Conservation (phyloP, 768 basidiomycete genomes). For the Boletus edulis region DNA sequence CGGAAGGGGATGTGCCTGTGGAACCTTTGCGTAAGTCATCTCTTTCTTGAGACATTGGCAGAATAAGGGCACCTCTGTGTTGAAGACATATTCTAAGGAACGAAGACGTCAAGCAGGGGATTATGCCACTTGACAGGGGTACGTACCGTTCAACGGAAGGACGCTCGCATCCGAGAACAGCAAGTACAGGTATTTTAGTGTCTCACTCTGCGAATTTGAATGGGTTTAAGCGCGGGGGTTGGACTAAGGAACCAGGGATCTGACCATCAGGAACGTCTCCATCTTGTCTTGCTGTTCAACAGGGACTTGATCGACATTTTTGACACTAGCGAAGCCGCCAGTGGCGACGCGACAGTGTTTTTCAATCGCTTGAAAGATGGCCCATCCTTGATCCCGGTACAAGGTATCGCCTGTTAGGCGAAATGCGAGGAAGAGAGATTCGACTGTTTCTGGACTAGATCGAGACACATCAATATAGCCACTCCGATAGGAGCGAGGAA, state of each 20-base stretch:
- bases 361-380: conserved; percentile 87
- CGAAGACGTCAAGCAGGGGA: conserved; percentile 8
- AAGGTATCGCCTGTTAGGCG: conserved; percentile 81
- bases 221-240: not conserved
- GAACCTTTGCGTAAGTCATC: not conserved
- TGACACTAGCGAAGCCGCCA: conserved; percentile 82
- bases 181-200: conserved; percentile 87
- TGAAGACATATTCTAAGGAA: conserved; percentile 76
- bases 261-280: conserved; percentile 92
- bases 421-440: conserved; percentile 89
- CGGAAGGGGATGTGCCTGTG: conserved; percentile 67
- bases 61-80: conserved; percentile 68
- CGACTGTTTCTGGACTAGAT: conserved; percentile 85
- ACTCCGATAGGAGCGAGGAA: not conserved
- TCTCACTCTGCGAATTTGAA: conserved; percentile 62
- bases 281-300: conserved; percentile 78
- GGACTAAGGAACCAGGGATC: conserved; percentile 20
- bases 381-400: conserved; percentile 85
- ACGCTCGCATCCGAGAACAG: conserved; percentile 73
- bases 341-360: conserved; percentile 71
- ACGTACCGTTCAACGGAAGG: conserved; percentile 75
- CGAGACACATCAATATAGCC: not conserved
- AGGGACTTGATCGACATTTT: conserved; percentile 80
- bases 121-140: not conserved
- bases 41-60: not conserved